These are phyloP conservation scores for Naganishia sp. DNA, from an alignment of 1,284 basidiomycete genomes.

Conservation along the genomic window DNA sequence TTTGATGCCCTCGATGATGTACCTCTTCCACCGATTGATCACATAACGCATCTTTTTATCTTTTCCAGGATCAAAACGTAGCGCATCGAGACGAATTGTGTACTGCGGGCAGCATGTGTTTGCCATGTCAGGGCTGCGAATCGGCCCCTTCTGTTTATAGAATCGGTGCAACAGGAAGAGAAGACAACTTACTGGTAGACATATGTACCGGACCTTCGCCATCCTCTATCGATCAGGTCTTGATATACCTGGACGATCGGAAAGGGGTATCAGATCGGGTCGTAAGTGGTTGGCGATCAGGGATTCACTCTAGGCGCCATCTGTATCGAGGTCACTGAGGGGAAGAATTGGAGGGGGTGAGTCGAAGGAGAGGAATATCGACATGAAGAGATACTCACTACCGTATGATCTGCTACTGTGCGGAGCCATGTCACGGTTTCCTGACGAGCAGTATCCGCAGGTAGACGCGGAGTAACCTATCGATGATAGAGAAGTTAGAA, in stretches of 20 bases:
- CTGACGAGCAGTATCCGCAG: constrained; percentile 57
- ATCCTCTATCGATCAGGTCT: constrained; percentile 77
- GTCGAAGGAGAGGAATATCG: constrained; percentile 19
- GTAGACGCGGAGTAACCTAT: constrained; percentile 47
- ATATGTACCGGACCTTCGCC: constrained; percentile 80
- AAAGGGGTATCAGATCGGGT: background rate
- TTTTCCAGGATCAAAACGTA: constrained; percentile 62
- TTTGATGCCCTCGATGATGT: constrained; percentile 55
- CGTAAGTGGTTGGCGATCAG: background rate
- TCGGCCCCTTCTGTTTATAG: background rate
- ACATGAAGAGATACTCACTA: constrained; percentile 39
- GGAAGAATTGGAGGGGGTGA: constrained; percentile 10
- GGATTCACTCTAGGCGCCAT: constrained; percentile 42
- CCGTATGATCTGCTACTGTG: constrained; percentile 53
- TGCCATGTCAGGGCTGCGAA: constrained; percentile 77
- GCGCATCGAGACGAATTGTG: constrained; percentile 81
- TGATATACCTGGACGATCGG: constrained; percentile 54
- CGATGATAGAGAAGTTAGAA: background rate
- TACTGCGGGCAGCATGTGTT: constrained; percentile 88
- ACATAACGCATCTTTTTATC: constrained; percentile 78
- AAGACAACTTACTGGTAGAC: constrained; percentile 55
- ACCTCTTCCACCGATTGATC: constrained; percentile 70
- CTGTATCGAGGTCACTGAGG: constrained; percentile 38
- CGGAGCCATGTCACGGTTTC: constrained; percentile 42
- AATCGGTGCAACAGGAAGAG: background rate